phyloP scores from a whole-genome alignment of 176 grass and related monocot species.

The Pontederia crassipes region DNA sequence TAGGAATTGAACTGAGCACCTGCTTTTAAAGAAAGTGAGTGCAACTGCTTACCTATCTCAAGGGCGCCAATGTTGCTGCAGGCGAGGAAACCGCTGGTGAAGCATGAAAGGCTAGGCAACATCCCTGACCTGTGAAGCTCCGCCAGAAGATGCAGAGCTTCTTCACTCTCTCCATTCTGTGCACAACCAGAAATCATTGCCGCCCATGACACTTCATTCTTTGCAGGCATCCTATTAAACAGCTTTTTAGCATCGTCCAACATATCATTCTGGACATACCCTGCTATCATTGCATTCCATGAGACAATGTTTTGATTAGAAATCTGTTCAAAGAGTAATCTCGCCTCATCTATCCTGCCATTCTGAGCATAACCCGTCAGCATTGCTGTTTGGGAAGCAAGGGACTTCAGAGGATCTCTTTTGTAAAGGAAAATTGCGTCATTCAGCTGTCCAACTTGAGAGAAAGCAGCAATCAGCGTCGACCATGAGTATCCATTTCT shows the following conservation, averaged over 20 bases:
- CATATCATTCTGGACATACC: slow-evolving; percentile 51
- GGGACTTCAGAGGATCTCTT: slow-evolving; percentile 43
- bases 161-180: slow-evolving; percentile 48
- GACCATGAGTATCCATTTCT: slow-evolving; percentile 71
- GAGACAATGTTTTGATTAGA: slow-evolving; percentile 41
- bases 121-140: slow-evolving; percentile 19
- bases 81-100: slow-evolving; percentile 22
- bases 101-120: slow-evolving; percentile 19
- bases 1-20: slow-evolving; percentile 25
- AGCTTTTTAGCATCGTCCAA: slow-evolving; percentile 51
- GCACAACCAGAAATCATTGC: slow-evolving; percentile 59
- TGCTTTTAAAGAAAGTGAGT: slow-evolving; percentile 13
- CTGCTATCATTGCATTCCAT: slow-evolving; percentile 70
- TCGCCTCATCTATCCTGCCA: slow-evolving; percentile 42
- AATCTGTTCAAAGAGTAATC: slow-evolving; percentile 58
- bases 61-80: slow-evolving; percentile 24
- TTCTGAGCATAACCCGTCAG: slow-evolving; percentile 53
- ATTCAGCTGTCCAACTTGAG: slow-evolving; percentile 36
- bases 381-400: slow-evolving; percentile 42
- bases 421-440: slow-evolving; percentile 35
- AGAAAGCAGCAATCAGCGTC: slow-evolving; percentile 43
- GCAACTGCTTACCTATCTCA: slow-evolving; percentile 14
- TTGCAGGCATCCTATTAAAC: slow-evolving; percentile 45
- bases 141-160: slow-evolving; percentile 32
- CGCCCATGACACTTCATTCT: slow-evolving; percentile 18